Conservation (phyloP, 768 basidiomycete species). For the Podaxis pistillaris region DNA sequence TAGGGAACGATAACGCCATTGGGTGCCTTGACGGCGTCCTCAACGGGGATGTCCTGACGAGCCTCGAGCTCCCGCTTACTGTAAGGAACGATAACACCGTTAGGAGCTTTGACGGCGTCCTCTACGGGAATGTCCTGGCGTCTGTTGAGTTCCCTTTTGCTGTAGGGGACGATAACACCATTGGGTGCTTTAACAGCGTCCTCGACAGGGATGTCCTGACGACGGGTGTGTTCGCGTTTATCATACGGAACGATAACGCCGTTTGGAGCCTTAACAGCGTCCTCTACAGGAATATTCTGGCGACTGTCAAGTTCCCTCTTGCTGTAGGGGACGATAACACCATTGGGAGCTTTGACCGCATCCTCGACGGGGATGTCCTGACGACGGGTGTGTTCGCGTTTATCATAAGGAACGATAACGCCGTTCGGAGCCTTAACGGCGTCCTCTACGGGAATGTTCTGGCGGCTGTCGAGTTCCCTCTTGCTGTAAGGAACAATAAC, state of each 20-base stretch:
- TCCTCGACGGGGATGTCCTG: conserved; percentile 29
- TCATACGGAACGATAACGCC: conserved; percentile 44
- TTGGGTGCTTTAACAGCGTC: conserved; percentile 24
- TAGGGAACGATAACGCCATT: conserved; percentile 41
- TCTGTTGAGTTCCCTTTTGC: conserved; percentile 18
- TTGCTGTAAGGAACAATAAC: conserved; percentile 19
- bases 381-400: conserved; percentile 24
- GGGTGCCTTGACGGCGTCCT: conserved; percentile 23
- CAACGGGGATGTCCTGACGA: conserved; percentile 19
- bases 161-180: conserved; percentile 26
- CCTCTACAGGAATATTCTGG: conserved; percentile 27
- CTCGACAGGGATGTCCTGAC: conserved; percentile 29
- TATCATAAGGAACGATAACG: conserved; percentile 42
- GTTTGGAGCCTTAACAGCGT: conserved; percentile 23
- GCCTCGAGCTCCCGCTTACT: conserved; percentile 3
- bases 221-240: conserved; percentile 25
- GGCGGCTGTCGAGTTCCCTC: conserved; percentile 3
- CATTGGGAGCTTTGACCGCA: conserved; percentile 26
- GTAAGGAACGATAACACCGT: conserved; percentile 29
- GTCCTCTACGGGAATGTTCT: conserved; percentile 22
- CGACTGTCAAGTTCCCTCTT: conserved; percentile 20
- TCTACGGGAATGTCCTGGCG: conserved; percentile 28
- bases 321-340: conserved; percentile 24
- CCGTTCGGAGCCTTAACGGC: conserved; percentile 23
- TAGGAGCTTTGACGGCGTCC: conserved; percentile 23